Evolutionary conservation across 306 rosid species (phyloP).

Genomic region (Corylus americana): DNA sequence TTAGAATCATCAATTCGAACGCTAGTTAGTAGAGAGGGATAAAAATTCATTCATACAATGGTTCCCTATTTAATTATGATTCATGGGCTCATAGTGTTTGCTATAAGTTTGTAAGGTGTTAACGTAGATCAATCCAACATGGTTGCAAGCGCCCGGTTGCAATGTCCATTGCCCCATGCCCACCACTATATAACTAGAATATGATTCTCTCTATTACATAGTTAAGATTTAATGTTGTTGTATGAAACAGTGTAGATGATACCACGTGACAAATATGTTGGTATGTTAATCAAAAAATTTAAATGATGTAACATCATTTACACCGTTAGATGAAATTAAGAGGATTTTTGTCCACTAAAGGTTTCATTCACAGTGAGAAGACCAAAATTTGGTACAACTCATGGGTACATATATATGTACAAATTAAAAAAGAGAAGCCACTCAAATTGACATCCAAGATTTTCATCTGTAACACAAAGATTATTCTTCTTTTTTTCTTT

Average conservation of each 20-base stretch:
- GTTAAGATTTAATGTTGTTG: no score
- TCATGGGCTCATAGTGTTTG: not conserved
- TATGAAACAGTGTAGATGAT: no score
- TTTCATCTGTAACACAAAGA: not conserved
- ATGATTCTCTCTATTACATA: no score
- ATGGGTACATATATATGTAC: not conserved
- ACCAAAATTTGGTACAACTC: not conserved
- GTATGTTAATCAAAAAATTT: no score
- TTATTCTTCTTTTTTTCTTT: no score
- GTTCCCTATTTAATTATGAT: not conserved
- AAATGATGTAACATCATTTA: no score
- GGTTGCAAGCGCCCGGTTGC: not conserved
- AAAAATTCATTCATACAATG: not conserved
- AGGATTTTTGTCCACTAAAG: no score
- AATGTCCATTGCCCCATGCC: no score
- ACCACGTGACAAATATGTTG: no score
- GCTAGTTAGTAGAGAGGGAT: no score
- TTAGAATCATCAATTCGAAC: no score
- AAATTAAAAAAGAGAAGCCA: not conserved
- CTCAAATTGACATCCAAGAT: not conserved
- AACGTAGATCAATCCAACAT: not conserved
- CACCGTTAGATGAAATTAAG: no score
- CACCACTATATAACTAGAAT: not conserved
- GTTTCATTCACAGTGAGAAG: not conserved
- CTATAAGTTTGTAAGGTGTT: not conserved